phyloP scores from a whole-genome alignment of 805 yeast species.

The Starmera dryadoides region DNA sequence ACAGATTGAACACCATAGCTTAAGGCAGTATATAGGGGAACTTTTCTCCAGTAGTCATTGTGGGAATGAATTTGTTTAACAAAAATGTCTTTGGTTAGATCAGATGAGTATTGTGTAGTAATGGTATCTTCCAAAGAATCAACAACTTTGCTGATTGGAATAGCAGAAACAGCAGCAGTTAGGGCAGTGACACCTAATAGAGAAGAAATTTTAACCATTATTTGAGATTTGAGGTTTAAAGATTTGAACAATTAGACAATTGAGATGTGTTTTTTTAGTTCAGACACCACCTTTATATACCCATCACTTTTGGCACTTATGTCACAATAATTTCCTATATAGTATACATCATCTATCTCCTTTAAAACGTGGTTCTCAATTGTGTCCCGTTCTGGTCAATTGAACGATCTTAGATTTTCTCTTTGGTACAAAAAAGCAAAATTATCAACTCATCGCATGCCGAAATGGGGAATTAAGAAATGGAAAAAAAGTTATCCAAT shows the following conservation, averaged over 20 bases:
- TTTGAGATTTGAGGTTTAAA: background rate
- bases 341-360: no score
- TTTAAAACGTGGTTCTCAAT: no score
- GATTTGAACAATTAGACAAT: no score
- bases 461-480: no score
- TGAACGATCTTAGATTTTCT: no score
- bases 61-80: slow-evolving; percentile 52
- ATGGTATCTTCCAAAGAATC: slow-evolving; percentile 8
- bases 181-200: background rate
- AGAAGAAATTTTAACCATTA: background rate
- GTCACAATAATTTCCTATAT: no score
- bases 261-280: background rate
- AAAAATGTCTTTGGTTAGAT: slow-evolving; percentile 17
- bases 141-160: slow-evolving; percentile 15
- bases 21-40: slow-evolving; percentile 53
- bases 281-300: background rate
- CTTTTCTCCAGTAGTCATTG: slow-evolving; percentile 63
- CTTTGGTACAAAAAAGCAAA: no score
- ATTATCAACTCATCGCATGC: no score
- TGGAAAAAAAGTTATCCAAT: no score
- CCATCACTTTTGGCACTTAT: no score
- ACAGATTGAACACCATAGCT: slow-evolving; percentile 48
- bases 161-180: slow-evolving; percentile 1
- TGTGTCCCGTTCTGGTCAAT: no score
- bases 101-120: slow-evolving; percentile 12